These are phyloP conservation scores for Ophiocytium majus DNA, from an alignment of 352 stramenopile genomes.

Conservation along the genomic window DNA sequence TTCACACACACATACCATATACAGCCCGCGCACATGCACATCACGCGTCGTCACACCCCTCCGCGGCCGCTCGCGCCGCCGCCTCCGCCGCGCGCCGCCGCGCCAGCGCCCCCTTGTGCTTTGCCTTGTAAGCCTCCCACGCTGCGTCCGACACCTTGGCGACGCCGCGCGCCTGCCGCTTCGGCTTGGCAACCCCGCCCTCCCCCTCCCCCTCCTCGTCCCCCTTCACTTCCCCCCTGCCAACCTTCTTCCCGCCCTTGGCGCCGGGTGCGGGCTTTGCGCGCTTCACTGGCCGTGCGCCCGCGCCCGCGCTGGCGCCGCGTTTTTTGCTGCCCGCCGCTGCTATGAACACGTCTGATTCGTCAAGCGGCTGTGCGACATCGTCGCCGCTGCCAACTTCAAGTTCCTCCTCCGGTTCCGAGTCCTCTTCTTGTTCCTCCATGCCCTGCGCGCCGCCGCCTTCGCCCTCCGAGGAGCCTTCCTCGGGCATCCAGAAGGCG, in stretches of 20 bases:
- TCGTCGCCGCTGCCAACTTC: not conserved
- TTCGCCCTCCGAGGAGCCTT: too few relatives aligned
- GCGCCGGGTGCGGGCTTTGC: not conserved
- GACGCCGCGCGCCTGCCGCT: not conserved
- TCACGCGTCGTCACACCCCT: too few relatives aligned
- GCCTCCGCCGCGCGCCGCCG: not conserved
- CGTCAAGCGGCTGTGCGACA: not conserved
- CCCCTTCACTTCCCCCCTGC: not conserved
- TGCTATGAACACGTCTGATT: not conserved
- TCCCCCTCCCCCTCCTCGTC: not conserved
- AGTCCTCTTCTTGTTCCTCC: not conserved
- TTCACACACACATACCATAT: too few relatives aligned
- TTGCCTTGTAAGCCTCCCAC: conserved; percentile 17
- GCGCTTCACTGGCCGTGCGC: not conserved
- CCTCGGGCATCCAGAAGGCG: conserved; percentile 14
- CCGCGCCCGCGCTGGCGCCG: not conserved
- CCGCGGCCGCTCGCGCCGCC: too few relatives aligned
- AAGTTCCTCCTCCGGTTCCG: not conserved
- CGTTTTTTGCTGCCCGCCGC: not conserved
- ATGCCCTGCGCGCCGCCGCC: not conserved
- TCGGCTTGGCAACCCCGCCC: not conserved
- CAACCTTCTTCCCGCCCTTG: not conserved
- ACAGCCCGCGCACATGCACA: too few relatives aligned
- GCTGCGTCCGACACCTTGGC: not conserved
- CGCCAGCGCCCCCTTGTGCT: conserved; percentile 5